These are phyloP conservation scores for Kuraishia hungarica DNA, from an alignment of 805 yeast species.

Conservation along the genomic window DNA sequence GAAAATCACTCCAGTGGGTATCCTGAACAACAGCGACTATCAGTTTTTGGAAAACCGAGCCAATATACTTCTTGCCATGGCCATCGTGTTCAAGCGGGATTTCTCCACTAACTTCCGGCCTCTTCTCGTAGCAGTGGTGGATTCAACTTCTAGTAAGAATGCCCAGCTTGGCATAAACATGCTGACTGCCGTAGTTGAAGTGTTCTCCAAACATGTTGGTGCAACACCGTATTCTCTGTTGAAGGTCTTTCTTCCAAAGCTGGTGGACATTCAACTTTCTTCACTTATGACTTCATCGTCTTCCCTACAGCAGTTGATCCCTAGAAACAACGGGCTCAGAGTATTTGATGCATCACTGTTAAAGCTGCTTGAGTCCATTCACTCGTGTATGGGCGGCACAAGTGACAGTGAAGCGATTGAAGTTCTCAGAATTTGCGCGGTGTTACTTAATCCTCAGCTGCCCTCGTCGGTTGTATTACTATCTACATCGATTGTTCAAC, in stretches of 20 bases:
- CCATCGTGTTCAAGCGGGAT: slow-evolving; percentile 18
- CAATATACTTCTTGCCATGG: slow-evolving; percentile 19
- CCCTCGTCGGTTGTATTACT: not conserved
- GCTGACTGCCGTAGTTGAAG: not conserved
- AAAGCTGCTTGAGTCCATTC: not conserved
- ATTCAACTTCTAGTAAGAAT: not conserved
- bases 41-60: slow-evolving; percentile 19
- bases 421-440: not conserved
- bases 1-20: slow-evolving; percentile 24
- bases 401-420: not conserved
- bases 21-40: slow-evolving; percentile 15
- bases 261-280: not conserved
- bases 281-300: not conserved
- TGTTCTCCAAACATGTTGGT: not conserved
- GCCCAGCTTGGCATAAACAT: not conserved
- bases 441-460: not conserved
- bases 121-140: not conserved
- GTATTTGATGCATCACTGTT: not conserved
- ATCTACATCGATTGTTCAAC: not conserved
- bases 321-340: not conserved
- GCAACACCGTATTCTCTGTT: not conserved
- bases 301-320: not conserved
- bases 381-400: not conserved
- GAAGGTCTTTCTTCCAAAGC: not conserved
- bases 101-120: slow-evolving; percentile 12